Percentiles rank a stretch among this genome's conserved stretches.
Evolutionary conservation across 2,329 filamentous ascomycete species (phyloP).

Genomic region (Phialophora verrucosa): DNA sequence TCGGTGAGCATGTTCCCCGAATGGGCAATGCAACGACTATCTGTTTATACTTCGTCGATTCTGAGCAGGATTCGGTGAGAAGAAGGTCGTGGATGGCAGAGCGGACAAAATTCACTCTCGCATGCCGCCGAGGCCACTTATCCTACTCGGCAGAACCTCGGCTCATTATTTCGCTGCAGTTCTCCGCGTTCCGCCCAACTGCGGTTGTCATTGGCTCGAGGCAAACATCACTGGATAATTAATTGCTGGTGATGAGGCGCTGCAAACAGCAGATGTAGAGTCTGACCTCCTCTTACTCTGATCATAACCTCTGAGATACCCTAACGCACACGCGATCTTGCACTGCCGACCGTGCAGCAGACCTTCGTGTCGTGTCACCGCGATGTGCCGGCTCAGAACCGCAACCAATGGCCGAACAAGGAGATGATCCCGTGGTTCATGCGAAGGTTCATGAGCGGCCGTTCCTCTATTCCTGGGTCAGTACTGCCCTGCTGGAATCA

Average conservation of each 20-base stretch:
- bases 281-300: too few species aligned
- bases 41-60: background rate
- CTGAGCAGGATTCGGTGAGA: background rate
- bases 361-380: conserved; percentile 1
- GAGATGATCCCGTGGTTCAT: conserved; percentile 21
- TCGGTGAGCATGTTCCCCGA: background rate
- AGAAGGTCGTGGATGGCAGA: background rate
- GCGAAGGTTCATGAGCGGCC: conserved; percentile 45
- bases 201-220: background rate
- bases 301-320: background rate
- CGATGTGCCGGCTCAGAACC: conserved; percentile 25
- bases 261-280: background rate
- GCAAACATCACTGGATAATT: background rate
- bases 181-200: background rate
- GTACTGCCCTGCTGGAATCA: conserved; percentile 12
- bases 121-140: too few species aligned
- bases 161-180: background rate
- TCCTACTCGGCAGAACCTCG: conserved; percentile 1
- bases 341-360: background rate
- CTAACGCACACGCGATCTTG: background rate
- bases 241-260: background rate
- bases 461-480: conserved; percentile 60
- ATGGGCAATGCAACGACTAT: background rate
- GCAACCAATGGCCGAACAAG: conserved; percentile 31
- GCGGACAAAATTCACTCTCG: background rate